A percentile compares a stretch with the other conserved stretches of the same genome.
Conservation (phyloP, 2,329 filamentous ascomycete genomes). For the Aspergillus thermomutatus region DNA sequence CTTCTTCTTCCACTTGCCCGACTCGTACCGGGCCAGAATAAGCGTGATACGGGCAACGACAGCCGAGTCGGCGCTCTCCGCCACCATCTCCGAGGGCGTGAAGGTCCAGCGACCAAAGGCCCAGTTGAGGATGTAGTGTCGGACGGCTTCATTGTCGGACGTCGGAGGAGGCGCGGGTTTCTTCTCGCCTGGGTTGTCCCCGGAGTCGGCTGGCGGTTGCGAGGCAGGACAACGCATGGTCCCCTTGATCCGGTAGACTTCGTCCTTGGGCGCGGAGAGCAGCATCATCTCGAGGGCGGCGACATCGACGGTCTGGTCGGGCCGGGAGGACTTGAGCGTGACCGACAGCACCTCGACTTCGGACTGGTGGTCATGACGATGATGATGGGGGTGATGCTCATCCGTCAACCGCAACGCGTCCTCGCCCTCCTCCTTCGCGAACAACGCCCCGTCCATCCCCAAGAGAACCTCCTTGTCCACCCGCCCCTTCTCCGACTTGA, state of each 20-base stretch:
- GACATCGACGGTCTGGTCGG: slow-evolving; percentile 52
- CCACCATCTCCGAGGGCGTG: slow-evolving; percentile 54
- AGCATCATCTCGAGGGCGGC: slow-evolving; percentile 65
- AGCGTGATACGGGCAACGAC: slow-evolving; percentile 43
- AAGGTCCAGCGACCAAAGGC: slow-evolving; percentile 96
- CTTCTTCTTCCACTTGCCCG: slow-evolving; percentile 48
- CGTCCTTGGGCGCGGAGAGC: slow-evolving; percentile 76
- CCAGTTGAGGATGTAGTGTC: slow-evolving; percentile 92
- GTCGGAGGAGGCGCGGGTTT: slow-evolving; percentile 7
- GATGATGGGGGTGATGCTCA: slow-evolving; percentile 38
- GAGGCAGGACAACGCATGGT: slow-evolving; percentile 48
- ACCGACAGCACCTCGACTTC: slow-evolving; percentile 91
- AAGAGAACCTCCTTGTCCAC: slow-evolving; percentile 78
- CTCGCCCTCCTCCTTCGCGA: slow-evolving; percentile 29
- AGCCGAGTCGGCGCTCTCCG: slow-evolving; percentile 27
- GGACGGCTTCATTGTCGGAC: slow-evolving; percentile 32
- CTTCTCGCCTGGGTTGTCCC: slow-evolving; percentile 35
- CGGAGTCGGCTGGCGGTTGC: slow-evolving; percentile 46
- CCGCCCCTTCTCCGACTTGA: slow-evolving; percentile 78
- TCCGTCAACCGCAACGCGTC: slow-evolving; percentile 33
- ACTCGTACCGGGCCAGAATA: slow-evolving; percentile 47
- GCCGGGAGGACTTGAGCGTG: slow-evolving; percentile 53
- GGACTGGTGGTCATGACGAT: slow-evolving; percentile 62
- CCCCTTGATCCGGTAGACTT: slow-evolving; percentile 92
- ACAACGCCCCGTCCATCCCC: slow-evolving; percentile 78